Percentiles rank a stretch among this genome's conserved stretches.
phyloP scores from a whole-genome alignment of 306 rosid species.

The Pachyrhizus erosus region DNA sequence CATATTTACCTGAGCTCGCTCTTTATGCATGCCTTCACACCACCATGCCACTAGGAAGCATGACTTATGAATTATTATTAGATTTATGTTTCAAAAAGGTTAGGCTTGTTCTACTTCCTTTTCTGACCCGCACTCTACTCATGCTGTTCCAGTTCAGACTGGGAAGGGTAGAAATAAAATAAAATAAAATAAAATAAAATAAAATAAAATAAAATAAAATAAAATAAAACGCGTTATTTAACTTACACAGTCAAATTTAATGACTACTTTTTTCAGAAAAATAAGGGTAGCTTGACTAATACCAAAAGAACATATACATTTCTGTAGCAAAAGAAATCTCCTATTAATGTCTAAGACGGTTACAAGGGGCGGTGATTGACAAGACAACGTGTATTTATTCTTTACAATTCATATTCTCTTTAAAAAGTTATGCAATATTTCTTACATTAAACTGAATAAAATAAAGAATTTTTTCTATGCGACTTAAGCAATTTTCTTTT shows the following conservation, averaged over 20 bases:
- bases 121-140: neutral
- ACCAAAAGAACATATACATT: neutral
- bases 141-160: neutral
- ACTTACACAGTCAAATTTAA: slow-evolving; percentile 4
- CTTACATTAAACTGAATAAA: neutral
- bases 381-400: neutral
- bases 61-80: neutral
- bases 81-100: neutral
- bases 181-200: no score
- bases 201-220: neutral
- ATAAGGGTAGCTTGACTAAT: neutral
- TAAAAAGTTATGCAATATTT: neutral
- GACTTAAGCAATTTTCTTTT: neutral
- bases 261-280: neutral
- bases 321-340: neutral
- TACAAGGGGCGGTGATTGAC: slow-evolving; percentile 34
- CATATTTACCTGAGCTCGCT: no score
- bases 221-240: slow-evolving; percentile 6
- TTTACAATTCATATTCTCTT: neutral
- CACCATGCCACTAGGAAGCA: neutral
- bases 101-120: neutral
- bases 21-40: neutral
- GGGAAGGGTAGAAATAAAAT: neutral
- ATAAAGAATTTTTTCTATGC: neutral
- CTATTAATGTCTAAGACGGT: neutral